Percentiles rank a stretch among this genome's conserved stretches.
These are phyloP conservation scores for Monilinia fructicola DNA, from an alignment of 2,329 filamentous ascomycete species.

Conservation along the genomic window DNA sequence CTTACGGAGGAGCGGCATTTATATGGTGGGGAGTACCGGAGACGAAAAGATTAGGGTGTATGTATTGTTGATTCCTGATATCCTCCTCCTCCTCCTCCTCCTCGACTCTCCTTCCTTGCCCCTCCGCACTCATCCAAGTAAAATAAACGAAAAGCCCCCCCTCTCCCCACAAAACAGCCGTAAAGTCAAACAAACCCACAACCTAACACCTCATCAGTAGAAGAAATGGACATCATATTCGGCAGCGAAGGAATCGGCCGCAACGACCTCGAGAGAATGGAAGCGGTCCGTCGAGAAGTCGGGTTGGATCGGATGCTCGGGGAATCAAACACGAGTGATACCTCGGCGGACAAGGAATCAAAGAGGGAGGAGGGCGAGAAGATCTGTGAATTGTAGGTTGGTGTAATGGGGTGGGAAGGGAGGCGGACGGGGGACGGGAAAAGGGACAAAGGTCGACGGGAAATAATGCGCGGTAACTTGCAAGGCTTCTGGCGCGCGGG, in stretches of 20 bases:
- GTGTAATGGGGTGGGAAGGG: background rate
- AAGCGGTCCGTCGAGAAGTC: constrained; percentile 69
- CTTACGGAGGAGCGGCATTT: constrained; percentile 58
- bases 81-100: no score
- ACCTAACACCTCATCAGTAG: constrained; percentile 36
- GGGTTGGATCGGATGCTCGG: constrained; percentile 50
- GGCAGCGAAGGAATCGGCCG: constrained; percentile 65
- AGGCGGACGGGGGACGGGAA: no score
- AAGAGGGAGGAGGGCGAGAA: constrained; percentile 11
- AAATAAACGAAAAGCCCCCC: no score
- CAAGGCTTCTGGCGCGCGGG: no score
- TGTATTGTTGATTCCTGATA: background rate
- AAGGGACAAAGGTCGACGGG: no score
- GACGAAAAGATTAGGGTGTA: constrained; percentile 50
- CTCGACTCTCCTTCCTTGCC: no score
- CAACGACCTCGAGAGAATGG: constrained; percentile 68
- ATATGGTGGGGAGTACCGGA: constrained; percentile 53
- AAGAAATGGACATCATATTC: constrained; percentile 66
- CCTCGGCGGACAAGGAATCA: background rate
- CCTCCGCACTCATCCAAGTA: no score
- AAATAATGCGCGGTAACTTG: no score
- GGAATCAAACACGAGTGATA: constrained; percentile 4
- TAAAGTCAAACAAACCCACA: no score
- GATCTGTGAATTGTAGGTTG: constrained; percentile 1
- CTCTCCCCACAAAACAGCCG: no score